These are phyloP conservation scores for Poronia punctata DNA, from an alignment of 495 filamentous ascomycete species.

Conservation along the genomic window DNA sequence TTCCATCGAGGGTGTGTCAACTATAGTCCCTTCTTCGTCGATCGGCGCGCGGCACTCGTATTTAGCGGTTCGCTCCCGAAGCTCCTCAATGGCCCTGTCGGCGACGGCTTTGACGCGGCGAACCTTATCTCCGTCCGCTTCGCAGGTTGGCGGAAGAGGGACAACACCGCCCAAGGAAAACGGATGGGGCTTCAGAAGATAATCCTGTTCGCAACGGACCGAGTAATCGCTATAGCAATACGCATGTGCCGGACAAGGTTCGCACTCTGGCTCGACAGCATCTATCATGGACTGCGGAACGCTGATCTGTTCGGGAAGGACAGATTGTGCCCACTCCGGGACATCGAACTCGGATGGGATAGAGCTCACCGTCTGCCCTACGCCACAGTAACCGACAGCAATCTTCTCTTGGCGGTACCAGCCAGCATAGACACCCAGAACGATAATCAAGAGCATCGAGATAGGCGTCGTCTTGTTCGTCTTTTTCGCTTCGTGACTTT, in stretches of 20 bases:
- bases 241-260: constrained; percentile 86
- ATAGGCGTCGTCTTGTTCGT: constrained; percentile 45
- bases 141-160: constrained; percentile 86
- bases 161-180: constrained; percentile 72
- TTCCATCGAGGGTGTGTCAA: constrained; percentile 56
- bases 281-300: constrained; percentile 61
- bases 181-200: constrained; percentile 77
- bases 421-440: constrained; percentile 63
- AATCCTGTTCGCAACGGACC: constrained; percentile 78
- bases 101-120: constrained; percentile 80
- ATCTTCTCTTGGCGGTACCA: constrained; percentile 94
- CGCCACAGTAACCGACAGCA: constrained; percentile 88
- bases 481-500: constrained; percentile 16
- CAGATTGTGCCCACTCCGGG: constrained; percentile 35
- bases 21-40: constrained; percentile 52
- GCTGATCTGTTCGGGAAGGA: constrained; percentile 18
- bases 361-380: constrained; percentile 47
- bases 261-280: constrained; percentile 72
- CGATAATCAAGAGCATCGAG: constrained; percentile 56
- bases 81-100: constrained; percentile 78
- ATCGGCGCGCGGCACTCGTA: constrained; percentile 79
- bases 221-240: constrained; percentile 75
- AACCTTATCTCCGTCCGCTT: constrained; percentile 88
- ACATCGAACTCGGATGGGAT: constrained; percentile 39
- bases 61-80: constrained; percentile 78